Evolutionary conservation across 768 basidiomycete species (phyloP).

Genomic region (Trametes gibbosa): DNA sequence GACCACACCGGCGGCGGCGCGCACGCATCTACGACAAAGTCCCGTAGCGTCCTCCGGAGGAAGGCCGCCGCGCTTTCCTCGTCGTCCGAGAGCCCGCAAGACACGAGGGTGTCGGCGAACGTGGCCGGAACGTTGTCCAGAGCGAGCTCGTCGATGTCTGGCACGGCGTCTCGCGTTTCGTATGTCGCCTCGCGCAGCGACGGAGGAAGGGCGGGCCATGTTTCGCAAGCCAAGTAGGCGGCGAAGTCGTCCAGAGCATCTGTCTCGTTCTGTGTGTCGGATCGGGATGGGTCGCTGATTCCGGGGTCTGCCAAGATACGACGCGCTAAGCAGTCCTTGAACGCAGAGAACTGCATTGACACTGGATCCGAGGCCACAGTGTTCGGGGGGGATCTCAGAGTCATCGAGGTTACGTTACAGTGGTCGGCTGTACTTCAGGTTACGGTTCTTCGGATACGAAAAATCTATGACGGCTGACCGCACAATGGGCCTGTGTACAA

Average conservation of each 20-base stretch:
- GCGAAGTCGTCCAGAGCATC: constrained; percentile 51
- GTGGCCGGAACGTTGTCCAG: constrained; percentile 40
- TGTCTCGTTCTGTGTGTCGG: constrained; percentile 10
- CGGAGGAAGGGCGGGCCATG: constrained; percentile 44
- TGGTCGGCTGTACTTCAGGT: too few species aligned
- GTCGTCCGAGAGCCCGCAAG: constrained; percentile 45
- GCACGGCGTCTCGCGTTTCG: constrained; percentile 32
- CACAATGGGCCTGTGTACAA: too few species aligned
- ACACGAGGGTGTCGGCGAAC: constrained; percentile 49
- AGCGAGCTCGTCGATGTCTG: constrained; percentile 37
- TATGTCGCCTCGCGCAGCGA: constrained; percentile 38
- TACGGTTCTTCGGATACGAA: too few species aligned
- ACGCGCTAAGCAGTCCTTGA: constrained; percentile 48
- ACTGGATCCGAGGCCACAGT: not conserved
- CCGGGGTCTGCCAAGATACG: constrained; percentile 35
- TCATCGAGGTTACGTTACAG: too few species aligned
- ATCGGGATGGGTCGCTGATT: constrained; percentile 7
- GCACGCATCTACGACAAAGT: constrained; percentile 45
- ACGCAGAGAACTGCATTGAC: constrained; percentile 24
- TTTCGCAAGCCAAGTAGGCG: constrained; percentile 48
- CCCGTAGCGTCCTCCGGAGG: constrained; percentile 39
- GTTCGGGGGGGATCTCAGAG: too few species aligned
- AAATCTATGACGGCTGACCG: too few species aligned
- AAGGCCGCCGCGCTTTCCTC: constrained; percentile 40
- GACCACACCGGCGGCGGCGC: constrained; percentile 53